Conservation (phyloP, 176 grass and related monocot species). For the Musa beccarii region DNA sequence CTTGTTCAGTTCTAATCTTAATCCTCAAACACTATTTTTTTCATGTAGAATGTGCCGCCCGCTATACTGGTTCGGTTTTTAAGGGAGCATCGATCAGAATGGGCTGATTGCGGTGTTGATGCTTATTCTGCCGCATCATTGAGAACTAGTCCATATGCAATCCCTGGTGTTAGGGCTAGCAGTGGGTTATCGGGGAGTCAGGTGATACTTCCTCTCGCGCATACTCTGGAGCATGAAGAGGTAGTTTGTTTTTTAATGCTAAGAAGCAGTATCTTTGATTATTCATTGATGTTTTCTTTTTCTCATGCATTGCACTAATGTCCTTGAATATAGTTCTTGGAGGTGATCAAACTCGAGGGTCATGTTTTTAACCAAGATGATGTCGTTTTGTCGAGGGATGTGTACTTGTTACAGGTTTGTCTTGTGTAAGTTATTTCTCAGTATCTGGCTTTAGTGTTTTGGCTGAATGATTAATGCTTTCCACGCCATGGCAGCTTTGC, state of each 20-base stretch:
- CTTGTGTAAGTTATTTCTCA: not conserved
- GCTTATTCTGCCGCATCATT: conserved; percentile 77
- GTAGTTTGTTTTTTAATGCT: conserved; percentile 22
- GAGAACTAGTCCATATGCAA: conserved; percentile 43
- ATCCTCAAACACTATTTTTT: not conserved
- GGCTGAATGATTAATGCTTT: not conserved
- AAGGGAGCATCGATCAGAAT: conserved; percentile 91
- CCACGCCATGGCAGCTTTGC: conserved; percentile 44
- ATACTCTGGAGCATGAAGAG: conserved; percentile 85
- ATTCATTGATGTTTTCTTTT: not conserved
- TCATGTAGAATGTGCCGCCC: conserved; percentile 80
- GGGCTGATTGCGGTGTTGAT: conserved; percentile 88
- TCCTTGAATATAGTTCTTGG: conserved; percentile 48
- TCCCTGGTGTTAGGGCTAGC: conserved; percentile 62
- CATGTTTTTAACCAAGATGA: conserved; percentile 73
- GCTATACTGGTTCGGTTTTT: conserved; percentile 78
- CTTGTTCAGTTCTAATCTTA: no score
- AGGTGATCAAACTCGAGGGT: conserved; percentile 80
- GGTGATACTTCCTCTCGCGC: conserved; percentile 66
- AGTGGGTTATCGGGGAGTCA: conserved; percentile 64
- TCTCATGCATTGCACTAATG: not conserved
- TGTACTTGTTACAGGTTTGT: conserved; percentile 77
- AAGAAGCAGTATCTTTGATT: not conserved
- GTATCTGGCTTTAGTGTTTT: not conserved
- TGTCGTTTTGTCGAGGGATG: conserved; percentile 58